Evolutionary conservation across 1,139 yeast species (phyloP).

Genomic region (Pichia norvegensis): DNA sequence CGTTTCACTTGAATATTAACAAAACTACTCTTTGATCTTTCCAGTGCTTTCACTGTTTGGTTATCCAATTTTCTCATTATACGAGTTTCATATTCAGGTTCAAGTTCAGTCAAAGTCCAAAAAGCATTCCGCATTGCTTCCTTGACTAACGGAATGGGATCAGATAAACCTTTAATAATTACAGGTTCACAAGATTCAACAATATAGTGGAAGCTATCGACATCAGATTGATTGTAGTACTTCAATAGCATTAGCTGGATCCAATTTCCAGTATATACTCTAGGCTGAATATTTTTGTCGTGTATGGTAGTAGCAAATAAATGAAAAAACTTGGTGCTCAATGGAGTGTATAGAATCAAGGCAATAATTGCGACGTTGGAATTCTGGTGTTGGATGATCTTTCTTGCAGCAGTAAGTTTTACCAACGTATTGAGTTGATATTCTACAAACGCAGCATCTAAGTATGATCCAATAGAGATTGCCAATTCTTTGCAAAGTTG

Average conservation of each 20-base stretch:
- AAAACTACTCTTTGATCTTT: conserved; percentile 7
- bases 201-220: conserved; percentile 31
- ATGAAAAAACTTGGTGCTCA: conserved; percentile 44
- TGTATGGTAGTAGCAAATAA: conserved; percentile 45
- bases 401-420: conserved; percentile 65
- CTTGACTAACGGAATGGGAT: conserved; percentile 76
- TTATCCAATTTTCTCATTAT: conserved; percentile 36
- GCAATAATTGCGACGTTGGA: conserved; percentile 65
- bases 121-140: conserved; percentile 66
- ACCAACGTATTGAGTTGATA: conserved; percentile 49
- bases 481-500: conserved; percentile 72
- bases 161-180: conserved; percentile 56
- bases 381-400: conserved; percentile 67
- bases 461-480: conserved; percentile 36
- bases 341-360: conserved; percentile 49
- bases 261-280: conserved; percentile 67
- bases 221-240: conserved; percentile 32
- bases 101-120: conserved; percentile 56
- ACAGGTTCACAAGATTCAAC: conserved; percentile 45
- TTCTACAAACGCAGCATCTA: conserved; percentile 58
- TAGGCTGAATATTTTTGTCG: conserved; percentile 67
- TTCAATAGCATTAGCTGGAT: conserved; percentile 52
- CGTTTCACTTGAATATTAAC: conserved; percentile 13
- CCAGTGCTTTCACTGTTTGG: conserved; percentile 37
- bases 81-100: conserved; percentile 36